phyloP scores from a whole-genome alignment of 768 basidiomycete species.

The Agaricus bisporus region DNA sequence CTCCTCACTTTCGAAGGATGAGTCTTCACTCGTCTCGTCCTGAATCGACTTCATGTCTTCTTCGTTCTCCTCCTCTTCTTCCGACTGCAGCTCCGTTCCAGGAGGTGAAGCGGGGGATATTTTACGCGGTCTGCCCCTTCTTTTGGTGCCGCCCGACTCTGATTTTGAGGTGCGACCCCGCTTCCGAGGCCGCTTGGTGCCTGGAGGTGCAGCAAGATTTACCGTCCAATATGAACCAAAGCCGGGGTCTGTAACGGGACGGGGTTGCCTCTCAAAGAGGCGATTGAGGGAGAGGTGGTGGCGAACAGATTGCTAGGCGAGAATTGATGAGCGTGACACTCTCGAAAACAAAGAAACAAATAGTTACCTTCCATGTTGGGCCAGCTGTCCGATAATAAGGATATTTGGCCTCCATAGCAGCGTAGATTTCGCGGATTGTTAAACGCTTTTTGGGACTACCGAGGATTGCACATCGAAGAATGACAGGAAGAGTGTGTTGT shows the following conservation, averaged over 20 bases:
- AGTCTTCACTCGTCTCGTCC: conserved; percentile 37
- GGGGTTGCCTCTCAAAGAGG: conserved; percentile 74
- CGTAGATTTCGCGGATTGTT: conserved; percentile 82
- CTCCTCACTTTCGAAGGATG: conserved; percentile 66
- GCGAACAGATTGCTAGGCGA: conserved; percentile 73
- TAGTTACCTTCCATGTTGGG: conserved; percentile 73
- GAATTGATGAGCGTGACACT: not conserved
- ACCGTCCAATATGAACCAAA: conserved; percentile 90
- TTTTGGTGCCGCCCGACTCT: conserved; percentile 4
- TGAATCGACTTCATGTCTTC: conserved; percentile 25
- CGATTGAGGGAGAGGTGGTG: conserved; percentile 81
- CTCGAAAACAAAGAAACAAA: conserved; percentile 1
- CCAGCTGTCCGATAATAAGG: conserved; percentile 77
- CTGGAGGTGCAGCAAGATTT: conserved; percentile 79
- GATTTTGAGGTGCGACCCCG: conserved; percentile 43
- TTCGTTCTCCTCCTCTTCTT: conserved; percentile 37
- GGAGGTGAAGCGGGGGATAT: conserved; percentile 6
- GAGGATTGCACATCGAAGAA: conserved; percentile 78
- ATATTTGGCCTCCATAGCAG: conserved; percentile 83
- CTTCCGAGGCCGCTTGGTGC: conserved; percentile 81
- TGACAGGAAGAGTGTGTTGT: conserved; percentile 80
- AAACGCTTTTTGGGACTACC: conserved; percentile 70
- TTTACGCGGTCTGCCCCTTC: conserved; percentile 8
- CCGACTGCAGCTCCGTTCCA: conserved; percentile 16
- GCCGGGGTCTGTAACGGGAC: conserved; percentile 80